Evolutionary conservation across 1,284 basidiomycete species (phyloP), one percentile per base, ranked within the genome.

Genomic region (Porodaedalea pini): DNA sequence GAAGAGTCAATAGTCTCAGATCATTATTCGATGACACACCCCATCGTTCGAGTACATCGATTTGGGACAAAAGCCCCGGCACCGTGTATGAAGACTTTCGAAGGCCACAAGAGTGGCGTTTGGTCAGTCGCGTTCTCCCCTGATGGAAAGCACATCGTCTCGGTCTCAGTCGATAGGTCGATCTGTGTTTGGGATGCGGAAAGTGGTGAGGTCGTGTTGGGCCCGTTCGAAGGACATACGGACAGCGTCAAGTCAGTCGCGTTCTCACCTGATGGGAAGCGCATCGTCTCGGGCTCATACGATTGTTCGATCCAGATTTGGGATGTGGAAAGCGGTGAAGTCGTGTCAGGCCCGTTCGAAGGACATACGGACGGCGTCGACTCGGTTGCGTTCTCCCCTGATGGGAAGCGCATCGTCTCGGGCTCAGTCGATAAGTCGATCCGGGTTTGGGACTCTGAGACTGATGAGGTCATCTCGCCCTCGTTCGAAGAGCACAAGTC

Each of bases 61-160:
- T 6, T 43, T 5, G n/a, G n/a, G 21, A 41, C 50, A 36, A 25
- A 17, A 13, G 7, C 6, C 6, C 37, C 7, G 17, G 11, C 17
- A 32, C 6, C 6, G 13, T 13, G 29, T 6, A 4, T 29, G 37
- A 48, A 50, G 15, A 23, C 32, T 13, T 34, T 34, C 13, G 32
- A 13, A 25, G 66, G 61, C 10, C 65, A 66, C 37, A 63, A 13
- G 15, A 34, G 48, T 13, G 11, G 3, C 3, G 59, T 66, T 19
- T 41, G 25, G 4, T 49, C 56, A 19, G 41, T 68, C 13, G 61
- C 57, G 36, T 65, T 64, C 29, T 44, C 57, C 2, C 56, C 37
- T 21, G 59, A 60, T 45, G 59, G 57, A 10, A 32, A 8, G 13
- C 25, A 4, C 3, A 53, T 60, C 13, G 57, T 37, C 27, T 60